Evolutionary conservation across 2,329 filamentous ascomycete species (phyloP).

Genomic region (Tympanopsis confertula): DNA sequence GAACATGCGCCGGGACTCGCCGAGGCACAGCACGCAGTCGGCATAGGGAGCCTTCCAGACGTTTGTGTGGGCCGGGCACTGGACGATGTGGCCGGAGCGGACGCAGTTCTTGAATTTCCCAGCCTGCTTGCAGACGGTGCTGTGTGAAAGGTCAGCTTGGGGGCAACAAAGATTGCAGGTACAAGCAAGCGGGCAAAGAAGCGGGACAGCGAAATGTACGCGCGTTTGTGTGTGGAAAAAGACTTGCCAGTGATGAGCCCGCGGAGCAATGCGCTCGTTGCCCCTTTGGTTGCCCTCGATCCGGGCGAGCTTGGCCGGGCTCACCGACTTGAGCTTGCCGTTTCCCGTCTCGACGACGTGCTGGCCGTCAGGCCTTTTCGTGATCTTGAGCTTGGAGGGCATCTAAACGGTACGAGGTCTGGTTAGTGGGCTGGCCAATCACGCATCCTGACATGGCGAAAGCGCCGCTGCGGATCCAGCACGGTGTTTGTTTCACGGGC

Average conservation of each 20-base stretch:
- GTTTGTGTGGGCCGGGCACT: not conserved
- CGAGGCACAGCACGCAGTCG: not conserved
- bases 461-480: too few relatives aligned
- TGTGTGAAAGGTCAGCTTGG: too few relatives aligned
- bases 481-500: too few relatives aligned
- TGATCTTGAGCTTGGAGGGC: too few relatives aligned
- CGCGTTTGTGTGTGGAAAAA: too few relatives aligned
- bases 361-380: not conserved
- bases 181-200: too few relatives aligned
- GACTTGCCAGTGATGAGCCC: not conserved
- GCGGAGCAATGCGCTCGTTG: not conserved
- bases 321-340: not conserved
- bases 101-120: not conserved
- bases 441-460: too few relatives aligned
- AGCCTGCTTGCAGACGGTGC: not conserved
- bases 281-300: not conserved
- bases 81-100: not conserved
- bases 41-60: not conserved
- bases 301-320: not conserved
- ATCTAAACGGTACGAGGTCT: too few relatives aligned
- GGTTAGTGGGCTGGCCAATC: too few relatives aligned
- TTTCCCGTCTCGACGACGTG: not conserved
- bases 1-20: not conserved
- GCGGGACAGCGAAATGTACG: too few relatives aligned
- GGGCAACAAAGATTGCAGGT: not conserved